These are phyloP conservation scores for Leccinum obscurum DNA, from an alignment of 768 basidiomycete genomes.

Conservation along the genomic window DNA sequence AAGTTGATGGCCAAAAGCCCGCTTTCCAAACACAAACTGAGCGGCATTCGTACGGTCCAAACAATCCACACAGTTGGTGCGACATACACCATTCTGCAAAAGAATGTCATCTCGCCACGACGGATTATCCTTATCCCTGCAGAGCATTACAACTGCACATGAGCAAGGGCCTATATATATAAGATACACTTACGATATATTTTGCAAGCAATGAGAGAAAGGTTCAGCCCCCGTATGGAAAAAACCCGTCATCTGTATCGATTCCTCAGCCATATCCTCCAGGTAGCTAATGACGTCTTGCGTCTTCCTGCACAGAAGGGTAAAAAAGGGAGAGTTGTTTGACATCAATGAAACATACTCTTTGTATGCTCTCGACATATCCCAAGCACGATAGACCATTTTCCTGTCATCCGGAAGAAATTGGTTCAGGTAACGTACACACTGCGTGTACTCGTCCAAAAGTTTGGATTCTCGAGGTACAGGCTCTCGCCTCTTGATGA, in stretches of 20 bases:
- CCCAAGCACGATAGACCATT: conserved; percentile 94
- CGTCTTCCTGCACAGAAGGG: conserved; percentile 61
- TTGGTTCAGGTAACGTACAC: conserved; percentile 91
- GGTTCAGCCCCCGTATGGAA: conserved; percentile 94
- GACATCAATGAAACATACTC: conserved; percentile 52
- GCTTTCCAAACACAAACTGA: conserved; percentile 95
- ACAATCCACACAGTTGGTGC: conserved; percentile 97
- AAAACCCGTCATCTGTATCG: conserved; percentile 87
- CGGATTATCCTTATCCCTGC: conserved; percentile 31
- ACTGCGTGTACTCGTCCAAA: conserved; percentile 87
- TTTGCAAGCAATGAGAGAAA: conserved; percentile 64
- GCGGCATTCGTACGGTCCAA: conserved; percentile 95
- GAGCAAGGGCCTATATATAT: neutral
- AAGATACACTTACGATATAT: conserved; percentile 32
- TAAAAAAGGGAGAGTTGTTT: neutral
- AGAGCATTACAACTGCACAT: neutral
- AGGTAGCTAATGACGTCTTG: conserved; percentile 95
- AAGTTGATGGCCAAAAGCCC: conserved; percentile 91
- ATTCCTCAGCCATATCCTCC: conserved; percentile 93
- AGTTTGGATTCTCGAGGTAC: conserved; percentile 88
- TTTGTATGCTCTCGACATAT: conserved; percentile 94
- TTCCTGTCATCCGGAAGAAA: conserved; percentile 84
- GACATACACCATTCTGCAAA: conserved; percentile 88
- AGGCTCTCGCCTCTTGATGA: conserved; percentile 85
- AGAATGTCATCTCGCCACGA: conserved; percentile 66